Evolutionary conservation across 805 yeast genomes (phyloP), one percentile per base, ranked within the genome.

Genomic region (Dipodascopsis uninucleata): DNA sequence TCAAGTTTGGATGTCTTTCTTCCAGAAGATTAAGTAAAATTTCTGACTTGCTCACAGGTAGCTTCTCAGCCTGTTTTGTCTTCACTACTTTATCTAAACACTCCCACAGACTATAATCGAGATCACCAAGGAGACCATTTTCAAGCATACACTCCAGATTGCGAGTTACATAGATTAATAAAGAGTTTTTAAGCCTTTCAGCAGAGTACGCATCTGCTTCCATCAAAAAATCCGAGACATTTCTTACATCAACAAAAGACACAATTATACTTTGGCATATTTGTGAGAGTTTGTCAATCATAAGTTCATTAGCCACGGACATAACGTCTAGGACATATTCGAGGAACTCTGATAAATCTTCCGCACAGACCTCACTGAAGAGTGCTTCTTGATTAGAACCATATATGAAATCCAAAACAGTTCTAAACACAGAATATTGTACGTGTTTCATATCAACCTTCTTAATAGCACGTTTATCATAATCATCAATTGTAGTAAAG

Each of bases 81-180:
- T 50, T 36, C 2, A 52, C 41, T 4, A 39, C 49, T 18, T 38
- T 38, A 34, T 53, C 52, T 8, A 52, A 39, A 24, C 51, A 52
- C 16, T 21, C 26, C 17, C 48, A 31, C 22, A 52, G 24, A 7
- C 32, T n/a, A 4, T 31, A 31, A n/a, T 49, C 47, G 4, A 45
- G 31, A 16, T 31, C 10, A 5, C 18, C 18, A 20, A 49, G 39
- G 5, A 36, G 38, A 10, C 52, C 63, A 18, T 79, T 81, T 41
- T 78, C 74, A 26, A 87, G 65, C 12, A 85, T 57, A 2, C 77
- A 58, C 24, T 80, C 87, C 43, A 84, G 64, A 59, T 86, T 85
- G 52, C 76, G 71, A 53, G 75, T 78, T 9, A 85, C 69, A 54
- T 75, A 83, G 81, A 86, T 80, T 21, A 81, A 66, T 58, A 95